Percentiles rank a stretch among this genome's conserved stretches.
These are phyloP conservation scores for Ordospora colligata DNA, from an alignment of 371 early-diverging fungal species.

Conservation along the genomic window DNA sequence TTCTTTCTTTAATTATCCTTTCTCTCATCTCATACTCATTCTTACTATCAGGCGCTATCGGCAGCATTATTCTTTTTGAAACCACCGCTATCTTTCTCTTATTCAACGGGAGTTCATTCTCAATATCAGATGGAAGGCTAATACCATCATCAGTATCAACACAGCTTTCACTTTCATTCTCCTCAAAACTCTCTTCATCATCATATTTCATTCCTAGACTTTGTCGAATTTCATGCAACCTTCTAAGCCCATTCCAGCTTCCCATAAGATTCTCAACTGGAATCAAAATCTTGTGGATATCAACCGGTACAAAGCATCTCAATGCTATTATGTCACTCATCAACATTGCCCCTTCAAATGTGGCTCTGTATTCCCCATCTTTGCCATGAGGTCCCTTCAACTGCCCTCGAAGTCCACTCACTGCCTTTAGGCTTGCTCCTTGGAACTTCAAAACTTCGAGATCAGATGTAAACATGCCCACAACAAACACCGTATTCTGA, in stretches of 20 bases:
- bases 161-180: conserved; percentile 65
- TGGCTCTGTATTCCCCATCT: conserved; percentile 91
- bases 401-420: conserved; percentile 90
- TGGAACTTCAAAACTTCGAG: conserved; percentile 96
- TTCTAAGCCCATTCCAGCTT: conserved; percentile 75
- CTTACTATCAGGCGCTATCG: conserved; percentile 35
- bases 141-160: conserved; percentile 47
- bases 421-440: conserved; percentile 83
- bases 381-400: conserved; percentile 72
- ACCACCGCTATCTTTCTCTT: conserved; percentile 19
- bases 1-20: neutral
- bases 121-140: conserved; percentile 19
- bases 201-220: conserved; percentile 61
- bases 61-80: conserved; percentile 40
- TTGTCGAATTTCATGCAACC: conserved; percentile 74
- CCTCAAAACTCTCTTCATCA: conserved; percentile 61
- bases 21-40: neutral
- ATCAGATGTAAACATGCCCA: conserved; percentile 92
- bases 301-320: conserved; percentile 84
- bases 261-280: conserved; percentile 66
- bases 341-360: conserved; percentile 91
- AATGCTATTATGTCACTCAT: conserved; percentile 89
- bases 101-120: conserved; percentile 26
- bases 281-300: conserved; percentile 81
- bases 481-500: conserved; percentile 93